A percentile compares a stretch with the other conserved stretches of the same genome.
These are phyloP conservation scores for Eucalyptus caleyi DNA, from an alignment of 345 rosid species.

Conservation along the genomic window DNA sequence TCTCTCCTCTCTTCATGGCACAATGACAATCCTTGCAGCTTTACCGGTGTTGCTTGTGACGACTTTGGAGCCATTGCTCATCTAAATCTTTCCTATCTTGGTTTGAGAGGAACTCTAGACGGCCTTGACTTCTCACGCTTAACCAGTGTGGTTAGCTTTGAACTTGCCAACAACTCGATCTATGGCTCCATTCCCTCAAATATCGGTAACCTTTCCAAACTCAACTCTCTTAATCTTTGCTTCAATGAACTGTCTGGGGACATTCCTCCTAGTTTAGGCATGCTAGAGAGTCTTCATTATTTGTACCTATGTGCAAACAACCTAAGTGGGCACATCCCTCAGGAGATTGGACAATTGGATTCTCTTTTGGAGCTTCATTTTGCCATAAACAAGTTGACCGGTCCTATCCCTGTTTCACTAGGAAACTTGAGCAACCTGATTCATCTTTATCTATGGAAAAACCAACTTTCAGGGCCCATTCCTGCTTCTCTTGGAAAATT, in stretches of 20 bases:
- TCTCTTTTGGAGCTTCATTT: neutral
- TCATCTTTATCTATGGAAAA: fast-evolving
- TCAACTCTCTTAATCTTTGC: neutral
- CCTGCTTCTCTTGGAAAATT: neutral
- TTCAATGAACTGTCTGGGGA: neutral
- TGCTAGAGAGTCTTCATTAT: neutral
- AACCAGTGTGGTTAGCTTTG: neutral
- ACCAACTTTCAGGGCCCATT: neutral
- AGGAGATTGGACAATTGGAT: neutral
- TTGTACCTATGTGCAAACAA: neutral
- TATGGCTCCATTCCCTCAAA: neutral
- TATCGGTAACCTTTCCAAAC: neutral
- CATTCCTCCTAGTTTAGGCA: neutral
- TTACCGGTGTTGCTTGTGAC: neutral
- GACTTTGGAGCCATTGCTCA: neutral
- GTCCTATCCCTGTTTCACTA: neutral
- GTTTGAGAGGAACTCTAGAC: neutral
- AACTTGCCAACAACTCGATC: neutral
- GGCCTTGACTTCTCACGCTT: neutral
- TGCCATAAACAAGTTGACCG: neutral
- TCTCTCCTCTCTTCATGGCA: neutral
- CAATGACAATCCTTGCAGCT: neutral
- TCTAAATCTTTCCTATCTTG: neutral
- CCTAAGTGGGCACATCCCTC: neutral
- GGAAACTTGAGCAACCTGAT: fast-evolving